Conservation (phyloP, 768 basidiomycete species). For the Rickenella mellea region DNA sequence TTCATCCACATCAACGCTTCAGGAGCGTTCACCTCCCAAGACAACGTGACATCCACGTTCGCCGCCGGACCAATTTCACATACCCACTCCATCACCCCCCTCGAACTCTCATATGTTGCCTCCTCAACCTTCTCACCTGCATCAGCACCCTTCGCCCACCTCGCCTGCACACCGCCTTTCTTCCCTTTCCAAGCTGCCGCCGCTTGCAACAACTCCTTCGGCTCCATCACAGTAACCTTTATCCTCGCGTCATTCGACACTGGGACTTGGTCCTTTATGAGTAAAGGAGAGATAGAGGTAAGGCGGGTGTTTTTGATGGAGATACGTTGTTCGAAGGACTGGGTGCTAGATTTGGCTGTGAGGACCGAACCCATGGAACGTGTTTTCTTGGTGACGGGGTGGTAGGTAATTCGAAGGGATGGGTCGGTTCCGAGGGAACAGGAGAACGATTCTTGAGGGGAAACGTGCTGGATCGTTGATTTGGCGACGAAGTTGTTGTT, state of each 20-base stretch:
- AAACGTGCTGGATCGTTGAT: constrained; percentile 41
- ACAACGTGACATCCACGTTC: constrained; percentile 34
- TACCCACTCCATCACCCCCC: constrained; percentile 49
- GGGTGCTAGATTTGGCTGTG: constrained; percentile 32
- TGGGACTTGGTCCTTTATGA: constrained; percentile 39
- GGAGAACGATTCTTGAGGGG: constrained; percentile 38
- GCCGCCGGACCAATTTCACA: constrained; percentile 32
- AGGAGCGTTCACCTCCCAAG: constrained; percentile 45
- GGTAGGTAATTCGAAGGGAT: constrained; percentile 25
- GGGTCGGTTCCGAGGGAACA: constrained; percentile 41
- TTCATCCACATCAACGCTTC: too few relatives aligned
- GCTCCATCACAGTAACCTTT: constrained; percentile 38
- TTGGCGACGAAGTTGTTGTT: constrained; percentile 49
- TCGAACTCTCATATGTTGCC: constrained; percentile 40
- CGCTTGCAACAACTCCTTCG: constrained; percentile 35
- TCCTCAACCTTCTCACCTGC: constrained; percentile 20
- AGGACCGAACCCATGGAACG: constrained; percentile 31
- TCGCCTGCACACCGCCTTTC: constrained; percentile 30
- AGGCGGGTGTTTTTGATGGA: constrained; percentile 37
- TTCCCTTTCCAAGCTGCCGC: constrained; percentile 32
- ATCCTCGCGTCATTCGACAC: constrained; percentile 24
- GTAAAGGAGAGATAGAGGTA: constrained; percentile 32
- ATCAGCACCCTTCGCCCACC: constrained; percentile 26
- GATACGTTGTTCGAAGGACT: constrained; percentile 29
- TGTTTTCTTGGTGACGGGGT: constrained; percentile 26